Evolutionary conservation across 2,329 filamentous ascomycete species (phyloP).

Genomic region (Trichoderma asperellum): DNA sequence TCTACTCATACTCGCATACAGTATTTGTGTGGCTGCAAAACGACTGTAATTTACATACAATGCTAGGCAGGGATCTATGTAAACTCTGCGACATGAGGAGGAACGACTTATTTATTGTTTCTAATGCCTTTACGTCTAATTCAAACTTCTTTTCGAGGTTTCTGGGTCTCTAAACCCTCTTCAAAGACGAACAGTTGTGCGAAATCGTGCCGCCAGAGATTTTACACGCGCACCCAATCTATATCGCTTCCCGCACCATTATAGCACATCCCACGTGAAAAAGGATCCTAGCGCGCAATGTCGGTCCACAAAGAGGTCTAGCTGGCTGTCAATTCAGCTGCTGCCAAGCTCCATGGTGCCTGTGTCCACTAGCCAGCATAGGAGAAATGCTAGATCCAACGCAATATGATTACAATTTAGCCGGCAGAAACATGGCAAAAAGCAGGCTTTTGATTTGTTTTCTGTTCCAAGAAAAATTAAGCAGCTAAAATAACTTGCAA

Average conservation of each 20-base stretch:
- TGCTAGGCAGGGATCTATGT: not conserved
- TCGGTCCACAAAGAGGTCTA: conserved; percentile 21
- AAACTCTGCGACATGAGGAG: not conserved
- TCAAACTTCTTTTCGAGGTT: not conserved
- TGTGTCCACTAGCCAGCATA: not conserved
- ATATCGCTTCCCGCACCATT: not conserved
- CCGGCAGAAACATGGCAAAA: not conserved
- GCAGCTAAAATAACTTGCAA: not conserved
- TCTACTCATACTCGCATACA: not conserved
- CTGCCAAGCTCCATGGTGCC: not conserved
- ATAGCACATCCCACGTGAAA: not conserved
- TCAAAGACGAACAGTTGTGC: not conserved
- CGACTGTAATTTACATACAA: too few relatives aligned
- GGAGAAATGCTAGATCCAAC: not conserved
- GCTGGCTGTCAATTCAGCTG: not conserved
- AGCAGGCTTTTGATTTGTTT: not conserved
- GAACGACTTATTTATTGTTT: not conserved
- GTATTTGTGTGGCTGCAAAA: too few relatives aligned
- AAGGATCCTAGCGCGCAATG: not conserved
- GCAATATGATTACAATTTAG: not conserved
- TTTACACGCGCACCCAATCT: not conserved
- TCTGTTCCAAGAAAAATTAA: not conserved
- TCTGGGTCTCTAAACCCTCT: not conserved
- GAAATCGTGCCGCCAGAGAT: not conserved
- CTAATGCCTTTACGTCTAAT: not conserved